Evolutionary conservation across 192 early-diverging fungal species (phyloP).

Genomic region (Glomus cerebriforme): DNA sequence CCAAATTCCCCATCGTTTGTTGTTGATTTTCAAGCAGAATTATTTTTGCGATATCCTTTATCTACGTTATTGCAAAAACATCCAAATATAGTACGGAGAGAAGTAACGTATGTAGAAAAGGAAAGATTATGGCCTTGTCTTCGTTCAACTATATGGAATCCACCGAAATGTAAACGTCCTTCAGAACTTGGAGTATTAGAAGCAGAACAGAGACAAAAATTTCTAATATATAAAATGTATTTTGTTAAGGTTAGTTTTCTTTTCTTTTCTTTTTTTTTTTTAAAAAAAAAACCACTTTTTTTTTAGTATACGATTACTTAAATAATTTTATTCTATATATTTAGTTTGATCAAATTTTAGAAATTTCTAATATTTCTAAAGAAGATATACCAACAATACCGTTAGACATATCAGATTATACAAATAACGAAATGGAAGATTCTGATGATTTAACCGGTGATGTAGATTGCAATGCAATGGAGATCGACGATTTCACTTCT

Average conservation of each 20-base stretch:
- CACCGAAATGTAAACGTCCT: not conserved
- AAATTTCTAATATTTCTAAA: not conserved
- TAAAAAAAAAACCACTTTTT: no score
- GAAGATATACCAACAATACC: not conserved
- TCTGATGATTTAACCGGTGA: not conserved
- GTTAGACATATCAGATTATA: not conserved
- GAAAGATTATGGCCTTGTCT: conserved; percentile 6
- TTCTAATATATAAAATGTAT: not conserved
- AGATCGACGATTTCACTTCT: not conserved
- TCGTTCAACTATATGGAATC: not conserved
- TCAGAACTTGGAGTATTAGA: not conserved
- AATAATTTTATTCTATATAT: not conserved
- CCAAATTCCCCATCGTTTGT: not conserved
- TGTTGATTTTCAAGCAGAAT: conserved; percentile 15
- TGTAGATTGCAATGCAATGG: not conserved
- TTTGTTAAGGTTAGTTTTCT: conserved; percentile 9
- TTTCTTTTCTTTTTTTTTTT: not conserved
- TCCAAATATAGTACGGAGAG: not conserved
- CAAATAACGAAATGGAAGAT: not conserved
- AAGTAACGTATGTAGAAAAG: not conserved
- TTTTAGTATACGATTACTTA: no score
- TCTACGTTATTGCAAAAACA: not conserved
- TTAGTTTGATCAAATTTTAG: not conserved
- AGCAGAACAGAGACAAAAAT: not conserved
- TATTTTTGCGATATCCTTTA: not conserved